These are phyloP conservation scores for Batkoa obscura DNA, from an alignment of 371 early-diverging fungal species.

Conservation along the genomic window DNA sequence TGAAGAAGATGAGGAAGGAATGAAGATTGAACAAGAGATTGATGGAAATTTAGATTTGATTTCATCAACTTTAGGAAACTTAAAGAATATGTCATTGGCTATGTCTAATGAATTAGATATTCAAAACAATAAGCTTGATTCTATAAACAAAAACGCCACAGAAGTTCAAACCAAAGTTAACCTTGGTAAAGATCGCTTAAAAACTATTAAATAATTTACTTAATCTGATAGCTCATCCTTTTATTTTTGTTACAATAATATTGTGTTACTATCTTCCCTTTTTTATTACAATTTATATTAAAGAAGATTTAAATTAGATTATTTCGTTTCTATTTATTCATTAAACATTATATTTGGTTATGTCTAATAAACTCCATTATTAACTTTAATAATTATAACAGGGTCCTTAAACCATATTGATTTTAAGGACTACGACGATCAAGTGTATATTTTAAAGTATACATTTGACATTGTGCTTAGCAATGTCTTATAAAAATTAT, in stretches of 20 bases:
- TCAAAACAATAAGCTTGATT: slow-evolving; percentile 20
- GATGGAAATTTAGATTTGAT: slow-evolving; percentile 49
- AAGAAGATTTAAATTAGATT: too few relatives aligned
- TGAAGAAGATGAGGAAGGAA: slow-evolving; percentile 37
- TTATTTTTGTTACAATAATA: not conserved
- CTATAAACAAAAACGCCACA: slow-evolving; percentile 5
- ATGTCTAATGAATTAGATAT: slow-evolving; percentile 45
- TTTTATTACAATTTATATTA: too few relatives aligned
- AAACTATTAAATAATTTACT: slow-evolving; percentile 2
- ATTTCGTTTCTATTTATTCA: too few relatives aligned
- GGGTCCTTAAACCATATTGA: too few relatives aligned
- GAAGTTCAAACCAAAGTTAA: slow-evolving; percentile 4
- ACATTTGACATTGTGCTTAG: too few relatives aligned
- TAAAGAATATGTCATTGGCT: slow-evolving; percentile 49
- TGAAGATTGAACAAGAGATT: slow-evolving; percentile 51
- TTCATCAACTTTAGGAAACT: slow-evolving; percentile 25
- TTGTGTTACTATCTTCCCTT: too few relatives aligned
- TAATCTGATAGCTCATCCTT: not conserved
- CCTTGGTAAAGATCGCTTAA: slow-evolving; percentile 1
- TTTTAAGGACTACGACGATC: too few relatives aligned
- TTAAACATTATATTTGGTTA: too few relatives aligned
- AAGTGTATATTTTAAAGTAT: too few relatives aligned
- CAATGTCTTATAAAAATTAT: too few relatives aligned
- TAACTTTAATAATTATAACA: too few relatives aligned
- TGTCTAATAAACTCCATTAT: too few relatives aligned